Conservation (phyloP, 768 basidiomycete species). For the Suillus spraguei region DNA sequence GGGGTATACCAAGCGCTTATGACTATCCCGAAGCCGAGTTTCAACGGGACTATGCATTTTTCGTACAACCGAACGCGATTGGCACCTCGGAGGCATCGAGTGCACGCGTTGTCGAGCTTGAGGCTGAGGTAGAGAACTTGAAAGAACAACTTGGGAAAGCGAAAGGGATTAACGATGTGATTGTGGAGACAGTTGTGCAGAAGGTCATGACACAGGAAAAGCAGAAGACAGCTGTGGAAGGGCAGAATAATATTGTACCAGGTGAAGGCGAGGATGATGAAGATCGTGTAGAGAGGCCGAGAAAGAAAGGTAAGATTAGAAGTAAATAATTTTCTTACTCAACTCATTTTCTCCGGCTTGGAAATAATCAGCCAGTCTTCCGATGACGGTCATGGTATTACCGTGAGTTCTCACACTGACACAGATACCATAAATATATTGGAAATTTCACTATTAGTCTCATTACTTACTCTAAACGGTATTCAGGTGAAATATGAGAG, state of each 20-base stretch:
- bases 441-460: too few species aligned
- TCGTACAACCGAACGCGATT: constrained; percentile 48
- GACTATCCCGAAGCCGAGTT: constrained; percentile 58
- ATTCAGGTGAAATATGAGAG: too few species aligned
- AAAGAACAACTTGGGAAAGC: constrained; percentile 78
- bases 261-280: neutral
- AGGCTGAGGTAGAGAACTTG: constrained; percentile 68
- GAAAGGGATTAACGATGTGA: constrained; percentile 86
- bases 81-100: constrained; percentile 27
- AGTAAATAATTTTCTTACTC: neutral
- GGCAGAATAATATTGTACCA: neutral
- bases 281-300: neutral
- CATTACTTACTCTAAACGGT: too few species aligned
- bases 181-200: constrained; percentile 89
- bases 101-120: constrained; percentile 64
- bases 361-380: neutral
- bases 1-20: constrained; percentile 23
- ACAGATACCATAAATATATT: too few species aligned
- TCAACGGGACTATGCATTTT: constrained; percentile 65
- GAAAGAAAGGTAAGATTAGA: constrained; percentile 1
- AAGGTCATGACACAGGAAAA: constrained; percentile 48
- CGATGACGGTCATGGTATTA: too few species aligned
- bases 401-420: too few species aligned
- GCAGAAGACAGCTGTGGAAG: constrained; percentile 20
- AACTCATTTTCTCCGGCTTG: neutral